Evolutionary conservation across 768 basidiomycete species (phyloP).

Genomic region (Pleurotus ostreatus): DNA sequence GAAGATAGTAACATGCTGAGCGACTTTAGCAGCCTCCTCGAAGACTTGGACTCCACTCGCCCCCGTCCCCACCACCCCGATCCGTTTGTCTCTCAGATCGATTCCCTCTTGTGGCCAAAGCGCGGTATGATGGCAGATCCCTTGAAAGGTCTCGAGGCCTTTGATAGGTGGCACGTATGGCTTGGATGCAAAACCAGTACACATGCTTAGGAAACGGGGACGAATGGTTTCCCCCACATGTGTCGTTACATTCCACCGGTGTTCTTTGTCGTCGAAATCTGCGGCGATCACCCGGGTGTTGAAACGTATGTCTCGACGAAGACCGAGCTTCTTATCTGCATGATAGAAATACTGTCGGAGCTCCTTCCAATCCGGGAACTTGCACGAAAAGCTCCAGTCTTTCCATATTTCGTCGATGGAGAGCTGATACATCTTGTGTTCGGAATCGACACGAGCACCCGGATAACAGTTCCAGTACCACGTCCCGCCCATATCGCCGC

Average conservation of each 20-base stretch:
- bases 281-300: constrained; percentile 19
- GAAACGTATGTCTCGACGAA: constrained; percentile 19
- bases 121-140: constrained; percentile 19
- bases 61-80: constrained; percentile 24
- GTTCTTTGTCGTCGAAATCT: constrained; percentile 13
- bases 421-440: background rate
- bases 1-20: constrained; percentile 21
- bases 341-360: constrained; percentile 19
- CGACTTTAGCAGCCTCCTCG: constrained; percentile 17
- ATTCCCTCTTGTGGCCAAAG: constrained; percentile 18
- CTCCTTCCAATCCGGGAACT: background rate
- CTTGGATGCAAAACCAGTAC: constrained; percentile 19
- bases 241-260: constrained; percentile 20
- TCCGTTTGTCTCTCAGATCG: constrained; percentile 18
- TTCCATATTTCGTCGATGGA: constrained; percentile 6
- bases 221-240: constrained; percentile 12
- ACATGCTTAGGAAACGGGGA: constrained; percentile 19
- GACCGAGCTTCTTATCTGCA: constrained; percentile 19
- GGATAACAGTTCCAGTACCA: constrained; percentile 8
- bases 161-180: constrained; percentile 16
- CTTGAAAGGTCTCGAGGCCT: constrained; percentile 21
- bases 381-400: background rate
- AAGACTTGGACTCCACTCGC: constrained; percentile 24
- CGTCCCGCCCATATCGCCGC: constrained; percentile 15
- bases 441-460: constrained; percentile 6